A percentile compares a stretch with the other conserved stretches of the same genome.
phyloP scores from a whole-genome alignment of 139 green algal species.

The Asterochloris erici region DNA sequence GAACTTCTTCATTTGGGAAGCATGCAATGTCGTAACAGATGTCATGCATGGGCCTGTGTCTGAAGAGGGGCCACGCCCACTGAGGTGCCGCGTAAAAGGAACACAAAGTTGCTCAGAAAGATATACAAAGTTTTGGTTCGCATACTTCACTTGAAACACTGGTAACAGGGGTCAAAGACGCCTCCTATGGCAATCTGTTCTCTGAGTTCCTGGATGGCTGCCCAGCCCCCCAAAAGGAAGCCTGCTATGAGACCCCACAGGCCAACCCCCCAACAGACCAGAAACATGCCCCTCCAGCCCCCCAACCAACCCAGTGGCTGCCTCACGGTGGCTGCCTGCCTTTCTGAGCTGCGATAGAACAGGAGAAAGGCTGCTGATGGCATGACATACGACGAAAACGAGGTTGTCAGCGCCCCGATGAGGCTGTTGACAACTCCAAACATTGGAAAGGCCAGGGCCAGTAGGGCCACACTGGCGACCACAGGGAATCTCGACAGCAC shows the following conservation, averaged over 20 bases:
- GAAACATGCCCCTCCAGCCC: background rate
- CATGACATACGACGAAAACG: constrained; percentile 9
- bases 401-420: constrained; percentile 5
- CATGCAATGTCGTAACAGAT: no score
- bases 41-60: no score
- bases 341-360: background rate
- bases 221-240: constrained; percentile 3
- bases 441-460: constrained; percentile 8
- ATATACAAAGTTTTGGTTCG: no score
- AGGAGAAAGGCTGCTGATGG: background rate
- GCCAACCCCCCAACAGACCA: background rate
- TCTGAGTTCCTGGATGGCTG: background rate
- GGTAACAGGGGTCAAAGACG: constrained; percentile 14
- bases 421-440: constrained; percentile 10
- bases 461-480: constrained; percentile 10
- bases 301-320: background rate
- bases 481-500: constrained; percentile 5
- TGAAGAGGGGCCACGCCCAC: no score
- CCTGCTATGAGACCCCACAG: background rate
- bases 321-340: background rate
- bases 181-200: constrained; percentile 3
- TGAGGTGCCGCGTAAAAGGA: no score
- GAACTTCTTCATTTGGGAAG: no score
- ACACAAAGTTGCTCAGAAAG: no score
- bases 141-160: background rate